Percentiles rank a stretch among this genome's conserved stretches.
These are phyloP conservation scores for Podospora didyma DNA, from an alignment of 495 filamentous ascomycete species.

Conservation along the genomic window DNA sequence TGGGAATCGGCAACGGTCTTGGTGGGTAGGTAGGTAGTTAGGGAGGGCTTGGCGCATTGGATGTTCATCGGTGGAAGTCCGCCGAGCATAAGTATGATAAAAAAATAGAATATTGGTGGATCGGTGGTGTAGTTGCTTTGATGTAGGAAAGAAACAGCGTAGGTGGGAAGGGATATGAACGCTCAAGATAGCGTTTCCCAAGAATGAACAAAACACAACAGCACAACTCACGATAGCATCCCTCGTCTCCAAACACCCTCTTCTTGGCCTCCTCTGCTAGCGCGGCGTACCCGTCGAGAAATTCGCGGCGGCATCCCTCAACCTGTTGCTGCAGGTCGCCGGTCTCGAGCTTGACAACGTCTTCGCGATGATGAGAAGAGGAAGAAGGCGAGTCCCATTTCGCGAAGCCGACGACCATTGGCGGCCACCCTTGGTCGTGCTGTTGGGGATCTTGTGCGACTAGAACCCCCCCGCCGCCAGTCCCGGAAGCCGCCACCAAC, in stretches of 20 bases:
- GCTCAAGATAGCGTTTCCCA: too few species aligned
- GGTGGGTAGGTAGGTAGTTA: not conserved
- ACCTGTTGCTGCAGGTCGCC: slow-evolving; percentile 7
- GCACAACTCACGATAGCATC: slow-evolving; percentile 24
- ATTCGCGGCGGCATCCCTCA: slow-evolving; percentile 19
- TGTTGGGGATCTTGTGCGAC: slow-evolving; percentile 25
- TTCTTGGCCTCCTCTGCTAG: slow-evolving; percentile 29
- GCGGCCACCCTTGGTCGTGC: too few species aligned
- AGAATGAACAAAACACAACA: not conserved
- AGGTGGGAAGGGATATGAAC: too few species aligned
- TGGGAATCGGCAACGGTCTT: not conserved
- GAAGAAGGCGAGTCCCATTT: slow-evolving; percentile 37
- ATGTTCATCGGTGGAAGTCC: too few species aligned
- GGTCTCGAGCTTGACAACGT: slow-evolving; percentile 19
- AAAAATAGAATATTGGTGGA: too few species aligned
- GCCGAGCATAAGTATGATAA: too few species aligned
- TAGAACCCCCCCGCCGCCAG: slow-evolving; percentile 32
- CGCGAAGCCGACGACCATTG: slow-evolving; percentile 33
- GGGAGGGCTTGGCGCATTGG: too few species aligned
- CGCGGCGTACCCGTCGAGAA: slow-evolving; percentile 29
- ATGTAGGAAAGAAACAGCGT: too few species aligned
- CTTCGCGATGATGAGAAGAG: slow-evolving; percentile 11
- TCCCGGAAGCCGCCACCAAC: not conserved
- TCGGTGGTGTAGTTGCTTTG: too few species aligned
- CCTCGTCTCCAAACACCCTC: slow-evolving; percentile 20